These are phyloP conservation scores for Trypanosoma scelopori DNA, from an alignment of 208 protist genomes.

Conservation along the genomic window DNA sequence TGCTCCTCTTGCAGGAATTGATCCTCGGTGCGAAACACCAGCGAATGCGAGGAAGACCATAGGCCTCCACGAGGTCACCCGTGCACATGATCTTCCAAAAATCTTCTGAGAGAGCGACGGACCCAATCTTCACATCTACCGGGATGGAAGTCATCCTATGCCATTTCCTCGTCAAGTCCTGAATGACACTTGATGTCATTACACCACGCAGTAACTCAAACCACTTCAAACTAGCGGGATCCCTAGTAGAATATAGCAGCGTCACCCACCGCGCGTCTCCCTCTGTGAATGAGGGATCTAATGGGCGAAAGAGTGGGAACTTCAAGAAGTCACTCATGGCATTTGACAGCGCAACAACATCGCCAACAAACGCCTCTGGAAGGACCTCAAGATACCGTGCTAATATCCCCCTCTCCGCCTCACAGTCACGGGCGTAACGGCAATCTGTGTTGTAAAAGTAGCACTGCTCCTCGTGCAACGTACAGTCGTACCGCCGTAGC, in stretches of 20 bases:
- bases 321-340: slow-evolving; percentile 53
- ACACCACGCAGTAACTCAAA: slow-evolving; percentile 43
- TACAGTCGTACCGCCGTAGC: slow-evolving; percentile 72
- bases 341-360: slow-evolving; percentile 42
- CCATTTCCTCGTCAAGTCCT: slow-evolving; percentile 41
- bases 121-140: slow-evolving; percentile 32
- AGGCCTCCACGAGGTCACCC: slow-evolving; percentile 58
- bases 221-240: slow-evolving; percentile 28
- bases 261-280: slow-evolving; percentile 64
- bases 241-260: slow-evolving; percentile 59
- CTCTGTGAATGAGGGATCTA: slow-evolving; percentile 67
- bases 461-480: slow-evolving; percentile 91
- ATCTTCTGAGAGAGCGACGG: slow-evolving; percentile 34
- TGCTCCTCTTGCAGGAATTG: slow-evolving; percentile 13
- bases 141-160: slow-evolving; percentile 40
- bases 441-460: slow-evolving; percentile 92
- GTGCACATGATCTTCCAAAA: slow-evolving; percentile 70
- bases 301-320: slow-evolving; percentile 68
- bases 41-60: slow-evolving; percentile 56
- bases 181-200: slow-evolving; percentile 48
- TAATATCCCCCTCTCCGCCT: slow-evolving; percentile 81
- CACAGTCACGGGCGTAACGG: slow-evolving; percentile 85
- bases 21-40: slow-evolving; percentile 32
- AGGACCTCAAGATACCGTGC: slow-evolving; percentile 48
- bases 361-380: slow-evolving; percentile 16